Base-by-base conservation (phyloP, 768 basidiomycete species). In the Xerocomus potaroensis region DNA sequence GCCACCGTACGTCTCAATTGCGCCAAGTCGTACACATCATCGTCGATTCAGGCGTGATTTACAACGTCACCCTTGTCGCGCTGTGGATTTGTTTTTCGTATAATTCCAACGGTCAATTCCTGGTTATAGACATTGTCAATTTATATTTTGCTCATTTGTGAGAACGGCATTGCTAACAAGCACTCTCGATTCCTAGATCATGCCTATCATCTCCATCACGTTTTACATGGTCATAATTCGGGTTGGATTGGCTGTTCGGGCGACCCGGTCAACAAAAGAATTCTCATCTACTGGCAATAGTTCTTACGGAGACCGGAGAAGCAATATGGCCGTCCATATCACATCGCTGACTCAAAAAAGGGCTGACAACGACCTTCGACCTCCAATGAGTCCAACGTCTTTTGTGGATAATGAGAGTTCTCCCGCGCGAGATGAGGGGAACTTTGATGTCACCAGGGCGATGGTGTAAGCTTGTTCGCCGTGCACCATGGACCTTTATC, bases 21-120 rank as follows among this genome's bases (percentile, higher is more conserved):
- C 49, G 36, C 14, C 40, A 45, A 1, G 37, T 38, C 9, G 41
- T 69, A 12, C 50, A 56, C 11, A 55, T 66, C 16, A 50, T 68
- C 34, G 51, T 69, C 37, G 69, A 71, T 48, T 61, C 66, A 22
- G 69, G 65, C 11, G 59, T 61, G 4, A 50, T 71, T 8, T 71
- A 71, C 48, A 66, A 65, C 1, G n/a, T 65, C 45, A 60, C 68
- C 2, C 60, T 69, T 45, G 47, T 65, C 24, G 61, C 60, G 18
- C 61, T 64, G 12, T 52, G 68, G 27, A 53, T 66, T 18, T 53
- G 59, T 24, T 69, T 68, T 48, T 52, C 54, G 5, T 24, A 53
- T 14, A 44, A 59, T 16, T 59, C 58, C 3, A 64, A 59, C 39
- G 63, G 58, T 3, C 60, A 66, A 31, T 69, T 64, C 36, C 49